phyloP scores from a whole-genome alignment of 352 stramenopile genomes.

The Phytophthora tentaculata region DNA sequence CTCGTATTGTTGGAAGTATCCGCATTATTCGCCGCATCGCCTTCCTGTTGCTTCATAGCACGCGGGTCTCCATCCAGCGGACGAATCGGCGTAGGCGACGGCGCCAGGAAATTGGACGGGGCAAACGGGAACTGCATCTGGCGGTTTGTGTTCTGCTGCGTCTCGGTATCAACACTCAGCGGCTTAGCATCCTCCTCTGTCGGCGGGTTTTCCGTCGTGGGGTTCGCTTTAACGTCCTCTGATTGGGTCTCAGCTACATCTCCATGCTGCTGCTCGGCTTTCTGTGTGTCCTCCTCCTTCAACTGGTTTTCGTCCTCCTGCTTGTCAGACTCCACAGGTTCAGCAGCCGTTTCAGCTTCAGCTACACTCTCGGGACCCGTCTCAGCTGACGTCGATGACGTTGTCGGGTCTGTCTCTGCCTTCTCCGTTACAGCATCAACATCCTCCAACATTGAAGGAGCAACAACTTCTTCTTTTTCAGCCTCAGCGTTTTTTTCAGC shows the following conservation, averaged over 20 bases:
- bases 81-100: slow-evolving; percentile 75
- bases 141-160: slow-evolving; percentile 13
- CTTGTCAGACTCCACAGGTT: background rate
- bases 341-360: slow-evolving; percentile 3
- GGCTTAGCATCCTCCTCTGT: background rate
- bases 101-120: slow-evolving; percentile 68
- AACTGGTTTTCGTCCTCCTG: background rate
- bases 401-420: slow-evolving; percentile 3
- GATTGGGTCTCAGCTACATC: background rate
- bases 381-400: slow-evolving; percentile 9
- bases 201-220: background rate
- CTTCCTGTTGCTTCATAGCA: slow-evolving; percentile 34
- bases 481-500: background rate
- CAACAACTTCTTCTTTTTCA: slow-evolving; percentile 4
- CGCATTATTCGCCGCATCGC: slow-evolving; percentile 6
- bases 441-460: background rate
- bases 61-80: slow-evolving; percentile 73
- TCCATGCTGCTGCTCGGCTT: slow-evolving; percentile 1
- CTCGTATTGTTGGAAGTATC: slow-evolving; percentile 10
- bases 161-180: slow-evolving; percentile 25
- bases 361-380: slow-evolving; percentile 5
- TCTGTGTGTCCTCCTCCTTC: slow-evolving; percentile 12
- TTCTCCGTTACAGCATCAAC: slow-evolving; percentile 2
- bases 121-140: slow-evolving; percentile 67
- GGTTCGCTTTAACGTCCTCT: slow-evolving; percentile 5